Percentiles rank a stretch among this genome's conserved stretches.
Conservation (phyloP, 768 basidiomycete genomes). For the Pisolithus marmoratus region DNA sequence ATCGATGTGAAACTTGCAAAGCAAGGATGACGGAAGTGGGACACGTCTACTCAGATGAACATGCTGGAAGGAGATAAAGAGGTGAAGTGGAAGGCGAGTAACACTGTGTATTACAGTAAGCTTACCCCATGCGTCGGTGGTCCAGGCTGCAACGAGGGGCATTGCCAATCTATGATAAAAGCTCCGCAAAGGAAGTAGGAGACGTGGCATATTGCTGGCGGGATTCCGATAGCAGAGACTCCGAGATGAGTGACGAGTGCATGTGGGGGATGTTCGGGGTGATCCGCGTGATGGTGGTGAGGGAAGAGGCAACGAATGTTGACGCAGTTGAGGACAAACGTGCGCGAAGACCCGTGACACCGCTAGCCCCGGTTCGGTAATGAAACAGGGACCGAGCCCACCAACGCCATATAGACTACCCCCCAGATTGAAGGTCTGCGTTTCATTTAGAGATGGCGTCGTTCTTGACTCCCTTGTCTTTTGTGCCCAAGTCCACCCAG, state of each 20-base stretch:
- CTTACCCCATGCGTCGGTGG: neutral
- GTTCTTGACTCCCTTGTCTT: neutral
- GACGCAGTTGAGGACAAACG: slow-evolving; percentile 25
- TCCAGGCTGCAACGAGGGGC: neutral
- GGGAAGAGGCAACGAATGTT: neutral
- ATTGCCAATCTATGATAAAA: no score
- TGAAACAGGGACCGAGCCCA: slow-evolving; percentile 20
- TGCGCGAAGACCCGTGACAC: slow-evolving; percentile 33
- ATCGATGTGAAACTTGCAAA: slow-evolving; percentile 8
- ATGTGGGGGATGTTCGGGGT: neutral
- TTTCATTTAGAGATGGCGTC: neutral
- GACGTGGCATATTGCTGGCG: slow-evolving; percentile 14
- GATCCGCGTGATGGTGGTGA: neutral
- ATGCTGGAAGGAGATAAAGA: neutral
- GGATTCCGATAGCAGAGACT: neutral
- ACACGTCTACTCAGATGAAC: neutral
- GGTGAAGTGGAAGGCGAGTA: neutral
- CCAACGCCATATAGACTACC: no score
- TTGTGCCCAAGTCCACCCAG: neutral
- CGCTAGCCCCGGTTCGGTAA: slow-evolving; percentile 17
- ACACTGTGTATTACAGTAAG: neutral
- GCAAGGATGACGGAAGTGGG: neutral
- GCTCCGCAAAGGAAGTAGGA: neutral
- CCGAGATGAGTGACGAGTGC: neutral
- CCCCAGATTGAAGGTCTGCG: no score